These are phyloP conservation scores for Tuber melanosporum DNA, from an alignment of 495 filamentous ascomycete species.

Conservation along the genomic window DNA sequence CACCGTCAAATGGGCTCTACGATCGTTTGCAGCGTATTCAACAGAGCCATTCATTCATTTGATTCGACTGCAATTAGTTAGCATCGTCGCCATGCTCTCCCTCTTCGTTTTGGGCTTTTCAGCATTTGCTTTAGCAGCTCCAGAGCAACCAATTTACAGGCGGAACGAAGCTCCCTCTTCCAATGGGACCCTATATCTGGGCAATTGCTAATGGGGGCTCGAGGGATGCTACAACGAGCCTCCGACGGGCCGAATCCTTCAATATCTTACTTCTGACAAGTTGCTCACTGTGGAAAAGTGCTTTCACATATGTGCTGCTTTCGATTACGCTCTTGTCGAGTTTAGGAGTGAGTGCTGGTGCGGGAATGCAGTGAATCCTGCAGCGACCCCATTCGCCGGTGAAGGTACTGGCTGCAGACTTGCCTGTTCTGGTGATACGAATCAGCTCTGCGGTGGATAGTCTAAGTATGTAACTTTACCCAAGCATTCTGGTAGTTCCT, in stretches of 20 bases:
- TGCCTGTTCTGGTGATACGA: constrained; percentile 10
- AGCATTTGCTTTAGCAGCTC: constrained; percentile 2
- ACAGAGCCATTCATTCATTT: neutral
- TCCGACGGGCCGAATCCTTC: constrained; percentile 1
- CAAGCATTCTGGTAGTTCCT: neutral
- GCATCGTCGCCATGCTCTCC: neutral
- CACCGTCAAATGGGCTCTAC: neutral
- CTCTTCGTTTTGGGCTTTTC: constrained; percentile 11
- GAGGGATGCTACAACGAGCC: constrained; percentile 17
- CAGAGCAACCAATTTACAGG: constrained; percentile 4
- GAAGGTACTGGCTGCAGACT: constrained; percentile 25
- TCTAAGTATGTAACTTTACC: constrained; percentile 10
- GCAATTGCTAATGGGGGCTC: constrained; percentile 17
- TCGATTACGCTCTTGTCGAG: constrained; percentile 14
- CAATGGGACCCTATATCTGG: constrained; percentile 15
- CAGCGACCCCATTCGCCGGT: constrained; percentile 12
- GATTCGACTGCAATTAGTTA: neutral
- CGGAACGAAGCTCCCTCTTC: constrained; percentile 12
- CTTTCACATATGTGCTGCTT: constrained; percentile 7
- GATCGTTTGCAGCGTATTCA: no score
- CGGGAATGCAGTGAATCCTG: neutral
- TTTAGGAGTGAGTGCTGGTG: constrained; percentile 30
- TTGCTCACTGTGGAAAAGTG: constrained; percentile 18
- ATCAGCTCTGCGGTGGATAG: constrained; percentile 19
- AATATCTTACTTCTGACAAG: neutral